Percentiles rank a stretch among this genome's conserved stretches.
Conservation (phyloP, 345 rosid genomes). For the Populus pruinosa region DNA sequence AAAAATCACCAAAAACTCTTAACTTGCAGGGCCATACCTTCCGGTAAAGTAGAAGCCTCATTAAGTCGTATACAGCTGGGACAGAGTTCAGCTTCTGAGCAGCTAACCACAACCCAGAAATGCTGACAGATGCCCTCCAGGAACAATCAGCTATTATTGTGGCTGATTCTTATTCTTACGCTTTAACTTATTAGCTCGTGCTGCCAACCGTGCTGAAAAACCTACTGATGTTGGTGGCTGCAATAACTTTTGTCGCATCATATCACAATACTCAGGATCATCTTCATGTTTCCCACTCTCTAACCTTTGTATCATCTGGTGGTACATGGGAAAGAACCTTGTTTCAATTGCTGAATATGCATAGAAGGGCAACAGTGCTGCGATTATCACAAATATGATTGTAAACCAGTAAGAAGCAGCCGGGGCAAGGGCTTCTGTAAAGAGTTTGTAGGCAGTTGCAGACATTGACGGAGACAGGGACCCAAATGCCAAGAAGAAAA, state of each 20-base stretch:
- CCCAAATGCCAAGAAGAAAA: constrained; percentile 65
- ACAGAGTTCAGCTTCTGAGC: not conserved
- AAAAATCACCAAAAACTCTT: not conserved
- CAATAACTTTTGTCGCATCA: constrained; percentile 74
- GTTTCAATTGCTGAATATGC: constrained; percentile 57
- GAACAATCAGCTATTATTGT: constrained; percentile 7
- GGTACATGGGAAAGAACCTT: constrained; percentile 92
- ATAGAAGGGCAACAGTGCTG: constrained; percentile 65
- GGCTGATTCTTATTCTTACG: constrained; percentile 7
- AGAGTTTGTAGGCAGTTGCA: constrained; percentile 56
- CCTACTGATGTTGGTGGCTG: constrained; percentile 67
- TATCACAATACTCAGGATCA: constrained; percentile 63
- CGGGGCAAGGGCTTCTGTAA: constrained; percentile 74
- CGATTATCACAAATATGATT: constrained; percentile 43
- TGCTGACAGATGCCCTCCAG: not conserved
- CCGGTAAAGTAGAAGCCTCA: not conserved
- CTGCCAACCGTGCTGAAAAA: constrained; percentile 58
- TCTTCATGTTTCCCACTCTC: constrained; percentile 59
- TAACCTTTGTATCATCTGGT: constrained; percentile 85
- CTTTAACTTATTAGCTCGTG: constrained; percentile 11
- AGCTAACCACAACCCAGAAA: not conserved
- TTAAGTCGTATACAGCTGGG: not conserved
- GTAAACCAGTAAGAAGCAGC: constrained; percentile 74
- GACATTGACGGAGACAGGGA: constrained; percentile 41
- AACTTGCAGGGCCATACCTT: not conserved